Base-by-base conservation (phyloP, 2,329 filamentous ascomycete species). In the Herpotrichia juniperi region DNA sequence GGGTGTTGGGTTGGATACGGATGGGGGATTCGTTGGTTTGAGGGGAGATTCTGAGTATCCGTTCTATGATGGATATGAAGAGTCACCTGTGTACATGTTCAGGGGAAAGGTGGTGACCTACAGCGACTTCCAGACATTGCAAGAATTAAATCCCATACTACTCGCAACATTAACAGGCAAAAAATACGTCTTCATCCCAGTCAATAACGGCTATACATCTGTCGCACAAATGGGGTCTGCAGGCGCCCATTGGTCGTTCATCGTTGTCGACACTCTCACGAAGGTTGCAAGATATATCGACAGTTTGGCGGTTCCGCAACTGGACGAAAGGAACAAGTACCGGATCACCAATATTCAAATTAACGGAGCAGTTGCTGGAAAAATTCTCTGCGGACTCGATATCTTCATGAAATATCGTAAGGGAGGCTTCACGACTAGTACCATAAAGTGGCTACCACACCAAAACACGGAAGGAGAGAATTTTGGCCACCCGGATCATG, bases 361-460 rank as follows among this genome's bases (percentile, higher is more conserved):
- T n/a, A 35, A 35, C 32, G 32, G 32, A 8, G 12, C 6, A 7
- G 16, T 19, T 22, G 45, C 45, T 17, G 32, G 45, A 17, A 26
- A 39, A 17, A 14, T 47, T 6, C 31, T 47, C 4, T 47, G 45
- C 31, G 45, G 45, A 26, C 11, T 25, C 7, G 31, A 47, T 4
- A 25, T 25, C 19, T 8, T 39, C 22, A 7, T 39, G 22, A 21
- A 21, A 4, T 21, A 17, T 2, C 28, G 2, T 1, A 46, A 39
- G 24, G 45, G 32, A 6, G 9, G 19, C 3, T 39, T 47, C 22
- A n/a, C 16, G 17, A 26, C 45, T 8, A 37, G 3, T 12, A 47
- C 45, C 12, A 22, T 47, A 17, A 39, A 25, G 16, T 47, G 10
- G 14, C 2, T 40, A 9, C 45, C 45, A 4, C 31, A 39, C 17